Percentiles rank a stretch among this genome's conserved stretches.
These are phyloP conservation scores for Vachellia pachyceras DNA, from an alignment of 306 rosid genomes.

Conservation along the genomic window DNA sequence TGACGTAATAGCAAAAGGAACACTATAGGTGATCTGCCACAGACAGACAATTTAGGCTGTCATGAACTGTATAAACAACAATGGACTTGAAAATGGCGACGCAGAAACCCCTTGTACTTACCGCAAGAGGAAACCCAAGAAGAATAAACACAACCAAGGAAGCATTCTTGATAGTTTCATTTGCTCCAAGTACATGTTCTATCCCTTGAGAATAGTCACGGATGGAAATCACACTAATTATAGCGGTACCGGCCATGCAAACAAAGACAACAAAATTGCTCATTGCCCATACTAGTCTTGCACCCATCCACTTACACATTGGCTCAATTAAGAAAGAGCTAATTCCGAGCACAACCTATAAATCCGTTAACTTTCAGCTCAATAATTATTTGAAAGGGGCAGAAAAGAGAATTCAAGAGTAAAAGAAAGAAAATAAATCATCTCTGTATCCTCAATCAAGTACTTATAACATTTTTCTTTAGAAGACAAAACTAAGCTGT, in stretches of 20 bases:
- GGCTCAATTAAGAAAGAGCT: conserved; percentile 96
- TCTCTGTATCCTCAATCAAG: neutral
- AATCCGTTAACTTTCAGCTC: conserved; percentile 39
- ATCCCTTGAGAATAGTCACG: conserved; percentile 64
- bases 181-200: conserved; percentile 79
- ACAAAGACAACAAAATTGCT: conserved; percentile 87
- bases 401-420: neutral
- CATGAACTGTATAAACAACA: conserved; percentile 10
- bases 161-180: conserved; percentile 68
- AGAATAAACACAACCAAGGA: conserved; percentile 86
- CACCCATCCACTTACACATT: conserved; percentile 87
- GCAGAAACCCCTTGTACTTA: conserved; percentile 49
- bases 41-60: conserved; percentile 37
- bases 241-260: conserved; percentile 95
- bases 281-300: conserved; percentile 92
- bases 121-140: conserved; percentile 99
- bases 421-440: conserved; percentile 10
- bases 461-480: conserved; percentile 3
- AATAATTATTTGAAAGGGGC: conserved; percentile 7
- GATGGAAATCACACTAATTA: conserved; percentile 76
- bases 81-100: conserved; percentile 13
- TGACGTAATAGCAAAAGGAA: conserved; percentile 80
- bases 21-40: conserved; percentile 92
- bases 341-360: conserved; percentile 91
- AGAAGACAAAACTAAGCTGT: conserved; percentile 25